Evolutionary conservation across 305 asterid genomes (phyloP).

Genomic region (Caryopteris hybrid): DNA sequence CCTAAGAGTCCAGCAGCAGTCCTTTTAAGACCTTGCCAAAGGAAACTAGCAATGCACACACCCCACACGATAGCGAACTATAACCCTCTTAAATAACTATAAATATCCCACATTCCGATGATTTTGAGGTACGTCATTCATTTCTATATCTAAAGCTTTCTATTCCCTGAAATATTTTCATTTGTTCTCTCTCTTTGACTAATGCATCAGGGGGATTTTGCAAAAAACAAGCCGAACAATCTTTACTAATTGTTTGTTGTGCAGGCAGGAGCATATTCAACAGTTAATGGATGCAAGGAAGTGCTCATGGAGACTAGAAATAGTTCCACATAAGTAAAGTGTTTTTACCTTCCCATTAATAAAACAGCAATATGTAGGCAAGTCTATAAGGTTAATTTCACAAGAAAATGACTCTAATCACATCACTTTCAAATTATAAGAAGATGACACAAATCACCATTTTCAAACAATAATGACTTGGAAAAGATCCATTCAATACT

Average conservation of each 20-base stretch:
- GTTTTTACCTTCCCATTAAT: neutral
- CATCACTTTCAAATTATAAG: no score
- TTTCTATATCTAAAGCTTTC: neutral
- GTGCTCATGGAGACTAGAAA: neutral
- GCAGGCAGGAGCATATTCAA: neutral
- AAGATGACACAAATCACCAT: no score
- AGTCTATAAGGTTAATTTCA: neutral
- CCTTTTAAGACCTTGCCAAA: neutral
- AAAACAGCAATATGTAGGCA: neutral
- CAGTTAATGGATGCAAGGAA: neutral
- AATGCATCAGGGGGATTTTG: neutral
- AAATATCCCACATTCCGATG: neutral
- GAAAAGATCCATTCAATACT: neutral
- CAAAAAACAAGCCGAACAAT: neutral
- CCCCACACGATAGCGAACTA: neutral
- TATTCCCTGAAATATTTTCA: neutral
- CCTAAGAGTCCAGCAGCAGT: neutral
- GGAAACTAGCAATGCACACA: neutral
- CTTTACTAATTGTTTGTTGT: neutral
- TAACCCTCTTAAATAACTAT: neutral
- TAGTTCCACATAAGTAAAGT: neutral
- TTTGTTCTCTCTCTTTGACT: neutral
- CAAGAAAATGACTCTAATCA: no score
- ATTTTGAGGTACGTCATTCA: neutral
- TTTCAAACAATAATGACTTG: neutral